Percentiles rank a stretch among this genome's conserved stretches.
Conservation (phyloP, 192 early-diverging fungal species). For the Coemansia sp. region DNA sequence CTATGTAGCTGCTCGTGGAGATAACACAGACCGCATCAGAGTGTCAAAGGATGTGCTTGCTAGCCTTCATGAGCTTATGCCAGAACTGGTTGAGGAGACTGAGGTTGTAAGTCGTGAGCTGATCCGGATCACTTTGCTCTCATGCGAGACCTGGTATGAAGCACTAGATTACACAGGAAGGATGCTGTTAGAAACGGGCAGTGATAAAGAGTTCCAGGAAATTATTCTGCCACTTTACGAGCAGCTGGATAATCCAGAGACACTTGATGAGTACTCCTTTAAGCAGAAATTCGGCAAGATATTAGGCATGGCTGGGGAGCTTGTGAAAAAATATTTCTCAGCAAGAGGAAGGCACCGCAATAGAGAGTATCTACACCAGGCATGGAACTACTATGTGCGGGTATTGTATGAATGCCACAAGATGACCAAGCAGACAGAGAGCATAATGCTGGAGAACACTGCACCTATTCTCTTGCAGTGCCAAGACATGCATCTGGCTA, state of each 20-base stretch:
- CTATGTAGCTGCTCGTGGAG: slow-evolving; percentile 90
- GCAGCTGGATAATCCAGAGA: slow-evolving; percentile 68
- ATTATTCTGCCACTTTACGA: slow-evolving; percentile 83
- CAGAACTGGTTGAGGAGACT: slow-evolving; percentile 80
- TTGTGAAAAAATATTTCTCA: slow-evolving; percentile 66
- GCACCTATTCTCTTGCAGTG: slow-evolving; percentile 85
- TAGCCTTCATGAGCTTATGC: slow-evolving; percentile 78
- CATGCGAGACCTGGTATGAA: slow-evolving; percentile 97
- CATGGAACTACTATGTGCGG: slow-evolving; percentile 85
- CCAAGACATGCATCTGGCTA: slow-evolving; percentile 78
- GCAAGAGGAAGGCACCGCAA: slow-evolving; percentile 60
- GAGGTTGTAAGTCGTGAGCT: slow-evolving; percentile 91
- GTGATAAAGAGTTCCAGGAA: slow-evolving; percentile 84
- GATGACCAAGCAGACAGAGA: slow-evolving; percentile 60
- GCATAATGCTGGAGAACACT: slow-evolving; percentile 81
- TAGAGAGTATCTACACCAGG: slow-evolving; percentile 79
- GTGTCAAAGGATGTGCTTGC: slow-evolving; percentile 86
- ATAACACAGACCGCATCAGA: slow-evolving; percentile 59
- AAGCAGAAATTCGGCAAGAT: slow-evolving; percentile 86
- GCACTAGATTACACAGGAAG: slow-evolving; percentile 84
- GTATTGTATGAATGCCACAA: slow-evolving; percentile 56
- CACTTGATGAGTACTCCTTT: slow-evolving; percentile 85
- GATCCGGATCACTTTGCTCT: slow-evolving; percentile 88
- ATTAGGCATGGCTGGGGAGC: slow-evolving; percentile 79
- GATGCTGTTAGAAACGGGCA: slow-evolving; percentile 72